Percentiles rank a stretch among this genome's conserved stretches.
Evolutionary conservation across 352 stramenopile species (phyloP).

Genomic region (Pythium rishiriense): DNA sequence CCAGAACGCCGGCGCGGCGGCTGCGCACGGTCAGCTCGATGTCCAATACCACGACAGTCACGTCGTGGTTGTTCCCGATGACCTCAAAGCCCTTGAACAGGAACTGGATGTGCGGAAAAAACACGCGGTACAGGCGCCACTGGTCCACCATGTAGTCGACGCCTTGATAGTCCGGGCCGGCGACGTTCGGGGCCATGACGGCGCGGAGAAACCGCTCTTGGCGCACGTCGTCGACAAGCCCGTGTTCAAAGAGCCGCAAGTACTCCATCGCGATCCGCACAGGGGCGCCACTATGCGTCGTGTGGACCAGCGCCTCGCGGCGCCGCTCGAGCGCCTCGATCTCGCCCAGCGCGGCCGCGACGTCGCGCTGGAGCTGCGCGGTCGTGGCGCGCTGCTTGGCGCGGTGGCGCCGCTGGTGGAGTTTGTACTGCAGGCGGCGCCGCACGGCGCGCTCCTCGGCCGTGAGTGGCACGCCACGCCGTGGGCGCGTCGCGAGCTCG

Average conservation of each 20-base stretch:
- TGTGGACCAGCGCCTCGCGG: neutral
- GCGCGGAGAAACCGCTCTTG: slow-evolving; percentile 58
- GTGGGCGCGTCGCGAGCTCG: slow-evolving; percentile 4
- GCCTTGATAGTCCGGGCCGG: slow-evolving; percentile 53
- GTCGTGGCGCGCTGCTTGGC: slow-evolving; percentile 54
- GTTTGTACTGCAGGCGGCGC: slow-evolving; percentile 63
- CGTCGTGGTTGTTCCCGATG: slow-evolving; percentile 32
- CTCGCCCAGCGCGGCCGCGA: slow-evolving; percentile 33
- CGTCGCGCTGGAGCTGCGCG: slow-evolving; percentile 25
- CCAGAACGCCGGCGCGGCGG: slow-evolving; percentile 35
- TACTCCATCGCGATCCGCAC: slow-evolving; percentile 49
- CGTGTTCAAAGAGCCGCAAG: slow-evolving; percentile 46
- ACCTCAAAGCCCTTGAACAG: slow-evolving; percentile 37
- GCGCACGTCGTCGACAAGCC: neutral
- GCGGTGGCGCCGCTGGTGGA: slow-evolving; percentile 65
- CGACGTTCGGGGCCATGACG: slow-evolving; percentile 42
- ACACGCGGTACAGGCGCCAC: slow-evolving; percentile 49
- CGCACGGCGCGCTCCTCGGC: slow-evolving; percentile 43
- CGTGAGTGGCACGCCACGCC: slow-evolving; percentile 7
- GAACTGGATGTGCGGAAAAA: slow-evolving; percentile 43
- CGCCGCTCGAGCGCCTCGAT: slow-evolving; percentile 40
- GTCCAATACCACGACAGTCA: slow-evolving; percentile 51
- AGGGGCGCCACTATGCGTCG: too few species aligned
- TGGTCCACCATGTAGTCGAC: slow-evolving; percentile 49
- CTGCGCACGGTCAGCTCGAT: slow-evolving; percentile 38